Evolutionary conservation across 306 rosid genomes (phyloP).

Genomic region (Luffa aegyptiaca): DNA sequence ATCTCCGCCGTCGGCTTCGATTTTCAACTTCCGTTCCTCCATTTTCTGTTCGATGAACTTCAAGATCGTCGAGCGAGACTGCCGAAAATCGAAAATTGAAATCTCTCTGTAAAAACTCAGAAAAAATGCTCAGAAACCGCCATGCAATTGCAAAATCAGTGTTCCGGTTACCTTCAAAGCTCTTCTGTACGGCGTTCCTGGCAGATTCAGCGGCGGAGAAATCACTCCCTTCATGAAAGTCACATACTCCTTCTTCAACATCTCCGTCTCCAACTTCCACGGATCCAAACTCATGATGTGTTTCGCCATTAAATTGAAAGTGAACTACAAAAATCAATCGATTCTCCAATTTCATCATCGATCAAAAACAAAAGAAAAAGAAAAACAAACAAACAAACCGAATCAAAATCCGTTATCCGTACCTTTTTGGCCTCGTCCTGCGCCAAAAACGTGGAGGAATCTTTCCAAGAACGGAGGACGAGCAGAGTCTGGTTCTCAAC

Average conservation of each 20-base stretch:
- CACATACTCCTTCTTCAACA: slow-evolving; percentile 65
- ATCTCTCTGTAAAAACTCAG: not conserved
- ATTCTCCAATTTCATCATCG: not conserved
- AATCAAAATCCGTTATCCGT: not conserved
- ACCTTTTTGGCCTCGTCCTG: slow-evolving; percentile 94
- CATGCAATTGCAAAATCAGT: not conserved
- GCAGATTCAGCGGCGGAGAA: slow-evolving; percentile 77
- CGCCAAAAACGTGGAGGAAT: slow-evolving; percentile 56
- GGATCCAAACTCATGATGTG: slow-evolving; percentile 94
- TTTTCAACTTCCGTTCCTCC: slow-evolving; percentile 38
- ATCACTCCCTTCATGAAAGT: slow-evolving; percentile 96
- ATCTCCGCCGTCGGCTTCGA: slow-evolving; percentile 25
- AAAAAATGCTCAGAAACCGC: not conserved
- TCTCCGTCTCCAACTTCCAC: slow-evolving; percentile 70
- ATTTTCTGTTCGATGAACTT: slow-evolving; percentile 76
- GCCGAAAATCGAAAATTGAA: not conserved
- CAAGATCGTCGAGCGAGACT: slow-evolving; percentile 75
- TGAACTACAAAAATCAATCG: slow-evolving; percentile 43
- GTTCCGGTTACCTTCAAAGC: slow-evolving; percentile 57
- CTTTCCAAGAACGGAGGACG: slow-evolving; percentile 60
- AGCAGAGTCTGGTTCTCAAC: slow-evolving; percentile 68
- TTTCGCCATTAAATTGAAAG: slow-evolving; percentile 88
- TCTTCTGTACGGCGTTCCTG: slow-evolving; percentile 84
- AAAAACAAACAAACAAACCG: not conserved
- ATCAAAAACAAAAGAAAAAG: not conserved